Percentiles rank a stretch among this genome's conserved stretches.
phyloP scores from a whole-genome alignment of 768 basidiomycete genomes.

The Suillus subalutaceus region DNA sequence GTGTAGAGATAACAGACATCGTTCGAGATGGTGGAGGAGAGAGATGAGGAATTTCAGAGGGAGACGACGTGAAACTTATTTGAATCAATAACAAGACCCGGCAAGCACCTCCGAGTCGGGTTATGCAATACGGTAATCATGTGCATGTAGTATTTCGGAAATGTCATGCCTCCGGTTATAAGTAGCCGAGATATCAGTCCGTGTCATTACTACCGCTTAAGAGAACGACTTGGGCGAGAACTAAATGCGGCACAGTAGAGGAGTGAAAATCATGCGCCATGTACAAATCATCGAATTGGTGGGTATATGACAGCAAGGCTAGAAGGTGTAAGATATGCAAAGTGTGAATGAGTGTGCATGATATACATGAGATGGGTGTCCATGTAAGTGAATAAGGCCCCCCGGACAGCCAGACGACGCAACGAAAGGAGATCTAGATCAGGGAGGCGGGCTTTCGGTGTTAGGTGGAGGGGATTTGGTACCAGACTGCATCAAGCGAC shows the following conservation, averaged over 20 bases:
- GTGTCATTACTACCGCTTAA: neutral
- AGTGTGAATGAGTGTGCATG: conserved; percentile 30
- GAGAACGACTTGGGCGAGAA: neutral
- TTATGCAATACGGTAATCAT: conserved; percentile 4
- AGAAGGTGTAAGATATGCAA: conserved; percentile 19
- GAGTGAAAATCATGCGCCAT: neutral
- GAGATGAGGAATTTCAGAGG: neutral
- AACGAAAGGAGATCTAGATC: conserved; percentile 3
- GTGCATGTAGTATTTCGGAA: conserved; percentile 1
- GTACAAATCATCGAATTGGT: conserved; percentile 19
- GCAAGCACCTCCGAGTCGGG: neutral
- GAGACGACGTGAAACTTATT: conserved; percentile 8
- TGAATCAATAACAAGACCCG: conserved; percentile 6
- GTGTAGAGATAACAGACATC: conserved; percentile 77
- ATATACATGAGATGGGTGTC: conserved; percentile 36
- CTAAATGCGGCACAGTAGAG: neutral
- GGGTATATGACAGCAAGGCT: conserved; percentile 30
- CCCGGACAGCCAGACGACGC: neutral
- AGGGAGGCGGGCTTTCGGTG: conserved; percentile 9
- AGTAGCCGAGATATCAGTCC: neutral
- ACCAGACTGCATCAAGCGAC: conserved; percentile 71
- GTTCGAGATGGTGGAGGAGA: conserved; percentile 10
- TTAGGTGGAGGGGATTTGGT: conserved; percentile 34
- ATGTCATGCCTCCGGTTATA: neutral
- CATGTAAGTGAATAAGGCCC: conserved; percentile 16